Evolutionary conservation across 1,284 basidiomycete species (phyloP), one percentile per base, ranked within the genome.

Genomic region (Microbotryum saponariae): DNA sequence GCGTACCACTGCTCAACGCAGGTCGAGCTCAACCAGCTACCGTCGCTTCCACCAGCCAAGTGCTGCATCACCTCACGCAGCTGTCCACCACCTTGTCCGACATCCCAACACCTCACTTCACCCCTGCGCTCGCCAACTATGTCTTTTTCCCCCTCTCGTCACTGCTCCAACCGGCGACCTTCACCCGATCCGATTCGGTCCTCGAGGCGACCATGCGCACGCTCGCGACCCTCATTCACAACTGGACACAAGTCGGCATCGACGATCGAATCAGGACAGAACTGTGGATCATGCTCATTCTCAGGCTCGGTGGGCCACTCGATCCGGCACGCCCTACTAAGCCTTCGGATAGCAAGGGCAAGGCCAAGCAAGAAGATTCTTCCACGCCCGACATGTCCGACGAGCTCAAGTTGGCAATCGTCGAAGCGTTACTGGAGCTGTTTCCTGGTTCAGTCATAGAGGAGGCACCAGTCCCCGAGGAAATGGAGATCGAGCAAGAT

Each of bases 101-200:
- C 16, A 72, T 83, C 14, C 76, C 79, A 2, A 67, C 75, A 23
- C 61, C 72, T 4, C 67, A 72, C 5, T 79, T 91, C 42, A 79
- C 81, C 1, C 73, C 82, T 0, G 80, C 82, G n/a, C 79, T 91
- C 48, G 82, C 90, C 51, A 85, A 86, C 57, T 97, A 96, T 75
- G 78, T 85, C 42, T 88, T 92, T 76, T 88, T 90, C 69, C 92
- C 92, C 2, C 74, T 96, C 59, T 89, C 89, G 0, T 83, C 84
- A 29, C 82, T 93, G 54, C 80, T 96, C 25, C 84, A 86, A 56
- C 83, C 87, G 37, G 88, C 90, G 71, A 66, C 79, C 9, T 71
- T 79, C 4, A 75, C 79, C 10, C 84, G 92, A 46, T 88, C 91
- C 9, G 87, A 93, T 72, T 83, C 83, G 67, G 77, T 91, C 27